Conservation (phyloP, 2,329 filamentous ascomycete species). For the Monosporascus cannonballus region DNA sequence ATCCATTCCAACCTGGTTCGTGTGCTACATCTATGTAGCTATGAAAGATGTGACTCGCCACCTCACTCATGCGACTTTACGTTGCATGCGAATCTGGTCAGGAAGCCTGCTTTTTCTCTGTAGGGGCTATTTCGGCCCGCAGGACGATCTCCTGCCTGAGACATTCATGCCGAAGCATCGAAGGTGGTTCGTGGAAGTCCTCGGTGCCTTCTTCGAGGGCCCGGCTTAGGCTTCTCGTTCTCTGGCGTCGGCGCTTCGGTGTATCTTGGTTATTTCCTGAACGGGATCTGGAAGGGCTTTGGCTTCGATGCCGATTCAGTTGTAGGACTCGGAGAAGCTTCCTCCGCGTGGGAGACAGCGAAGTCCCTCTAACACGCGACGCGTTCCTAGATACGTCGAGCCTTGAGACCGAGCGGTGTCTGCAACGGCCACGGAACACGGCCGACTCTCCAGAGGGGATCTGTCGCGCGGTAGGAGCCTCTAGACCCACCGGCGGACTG, state of each 20-base stretch:
- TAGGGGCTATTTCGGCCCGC: conserved; percentile 4
- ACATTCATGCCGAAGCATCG: not conserved
- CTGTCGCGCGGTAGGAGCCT: conserved; percentile 11
- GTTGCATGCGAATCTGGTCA: conserved; percentile 1
- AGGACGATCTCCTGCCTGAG: conserved; percentile 18
- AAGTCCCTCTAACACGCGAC: conserved; percentile 21
- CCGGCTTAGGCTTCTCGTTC: conserved; percentile 32
- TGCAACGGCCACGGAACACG: conserved; percentile 34
- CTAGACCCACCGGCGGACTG: conserved; percentile 21
- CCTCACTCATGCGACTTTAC: too few relatives aligned
- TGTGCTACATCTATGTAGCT: too few relatives aligned
- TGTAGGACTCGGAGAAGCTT: conserved; percentile 35
- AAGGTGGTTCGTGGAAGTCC: conserved; percentile 4
- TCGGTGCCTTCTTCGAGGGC: conserved; percentile 13
- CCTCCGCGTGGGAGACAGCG: conserved; percentile 34
- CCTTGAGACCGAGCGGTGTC: conserved; percentile 31
- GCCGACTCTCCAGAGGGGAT: conserved; percentile 31
- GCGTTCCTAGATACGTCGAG: conserved; percentile 20
- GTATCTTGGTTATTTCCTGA: conserved; percentile 17
- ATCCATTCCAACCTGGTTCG: too few relatives aligned
- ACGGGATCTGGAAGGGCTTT: conserved; percentile 34
- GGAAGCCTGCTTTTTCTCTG: conserved; percentile 9
- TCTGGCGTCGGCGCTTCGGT: conserved; percentile 27
- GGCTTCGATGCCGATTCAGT: conserved; percentile 35
- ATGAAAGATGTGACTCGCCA: too few relatives aligned